These are phyloP conservation scores for Ormosia emarginata DNA, from an alignment of 306 rosid genomes.

Conservation along the genomic window DNA sequence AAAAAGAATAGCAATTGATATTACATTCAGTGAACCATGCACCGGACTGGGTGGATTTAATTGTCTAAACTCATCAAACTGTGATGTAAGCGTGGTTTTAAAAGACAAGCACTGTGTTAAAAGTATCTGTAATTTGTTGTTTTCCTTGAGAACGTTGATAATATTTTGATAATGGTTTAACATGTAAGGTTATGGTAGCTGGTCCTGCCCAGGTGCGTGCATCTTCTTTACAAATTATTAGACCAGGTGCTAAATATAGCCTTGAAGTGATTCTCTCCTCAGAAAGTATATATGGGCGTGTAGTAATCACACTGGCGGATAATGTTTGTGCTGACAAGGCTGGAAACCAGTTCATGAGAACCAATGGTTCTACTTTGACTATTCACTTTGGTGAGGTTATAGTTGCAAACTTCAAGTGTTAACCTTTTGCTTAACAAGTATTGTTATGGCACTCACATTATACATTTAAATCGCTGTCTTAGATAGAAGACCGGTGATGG, in stretches of 20 bases:
- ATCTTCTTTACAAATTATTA: constrained; percentile 42
- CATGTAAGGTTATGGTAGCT: constrained; percentile 39
- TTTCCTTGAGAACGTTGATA: background rate
- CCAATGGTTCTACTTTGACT: constrained; percentile 45
- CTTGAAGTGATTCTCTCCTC: constrained; percentile 43
- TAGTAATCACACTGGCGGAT: constrained; percentile 39
- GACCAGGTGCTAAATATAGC: constrained; percentile 38
- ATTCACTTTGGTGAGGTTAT: constrained; percentile 54
- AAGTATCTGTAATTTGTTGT: background rate
- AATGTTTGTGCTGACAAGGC: constrained; percentile 55
- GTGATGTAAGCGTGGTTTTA: constrained; percentile 55
- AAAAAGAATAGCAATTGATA: constrained; percentile 36
- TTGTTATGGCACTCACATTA: background rate
- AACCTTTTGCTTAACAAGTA: background rate
- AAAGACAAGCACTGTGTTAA: background rate
- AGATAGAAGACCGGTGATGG: constrained; percentile 66
- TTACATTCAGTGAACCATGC: constrained; percentile 61
- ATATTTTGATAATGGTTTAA: constrained; percentile 4
- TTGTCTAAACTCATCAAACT: constrained; percentile 55
- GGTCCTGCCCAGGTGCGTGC: constrained; percentile 47
- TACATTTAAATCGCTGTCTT: constrained; percentile 19
- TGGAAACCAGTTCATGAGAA: constrained; percentile 49
- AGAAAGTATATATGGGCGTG: constrained; percentile 32
- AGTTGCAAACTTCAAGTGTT: background rate
- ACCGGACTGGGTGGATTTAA: constrained; percentile 48